These are phyloP conservation scores for Cladochytrium replicatum DNA, from an alignment of 192 early-diverging fungal genomes.

Conservation along the genomic window DNA sequence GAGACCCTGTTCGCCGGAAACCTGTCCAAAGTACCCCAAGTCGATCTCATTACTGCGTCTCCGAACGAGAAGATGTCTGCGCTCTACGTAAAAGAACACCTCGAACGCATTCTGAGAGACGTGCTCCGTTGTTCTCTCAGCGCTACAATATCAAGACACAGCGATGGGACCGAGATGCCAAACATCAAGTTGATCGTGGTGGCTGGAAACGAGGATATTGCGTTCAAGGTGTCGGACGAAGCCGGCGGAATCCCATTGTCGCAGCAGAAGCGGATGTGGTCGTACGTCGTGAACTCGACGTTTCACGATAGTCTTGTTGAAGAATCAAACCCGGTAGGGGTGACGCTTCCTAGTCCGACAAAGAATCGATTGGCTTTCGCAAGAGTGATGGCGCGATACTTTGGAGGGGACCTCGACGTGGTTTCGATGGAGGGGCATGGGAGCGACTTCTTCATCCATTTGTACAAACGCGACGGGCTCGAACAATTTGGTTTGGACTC, in stretches of 20 bases:
- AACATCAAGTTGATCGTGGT: slow-evolving; percentile 43
- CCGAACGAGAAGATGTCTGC: too few species aligned
- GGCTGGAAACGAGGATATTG: slow-evolving; percentile 50
- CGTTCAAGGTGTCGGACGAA: slow-evolving; percentile 55
- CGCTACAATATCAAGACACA: slow-evolving; percentile 40
- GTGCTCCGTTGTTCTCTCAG: slow-evolving; percentile 49
- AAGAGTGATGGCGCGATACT: slow-evolving; percentile 47
- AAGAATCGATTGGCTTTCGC: slow-evolving; percentile 38
- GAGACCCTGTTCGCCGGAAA: slow-evolving; percentile 36
- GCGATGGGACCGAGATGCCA: slow-evolving; percentile 20
- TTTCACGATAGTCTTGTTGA: too few species aligned
- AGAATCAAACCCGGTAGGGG: too few species aligned
- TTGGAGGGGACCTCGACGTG: slow-evolving; percentile 54
- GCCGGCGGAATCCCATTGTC: slow-evolving; percentile 52
- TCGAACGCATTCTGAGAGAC: slow-evolving; percentile 49
- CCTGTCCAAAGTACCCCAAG: slow-evolving; percentile 32
- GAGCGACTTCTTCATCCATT: slow-evolving; percentile 47
- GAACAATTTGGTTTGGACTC: too few species aligned
- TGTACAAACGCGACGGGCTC: slow-evolving; percentile 1
- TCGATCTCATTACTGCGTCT: too few species aligned
- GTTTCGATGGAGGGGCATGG: slow-evolving; percentile 60
- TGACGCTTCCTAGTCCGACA: slow-evolving; percentile 1
- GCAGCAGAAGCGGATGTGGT: slow-evolving; percentile 47
- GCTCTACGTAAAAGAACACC: slow-evolving; percentile 45
- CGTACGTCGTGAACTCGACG: slow-evolving; percentile 34